phyloP scores from a whole-genome alignment of 2,329 filamentous ascomycete genomes.

The Trichophaea hybrida region DNA sequence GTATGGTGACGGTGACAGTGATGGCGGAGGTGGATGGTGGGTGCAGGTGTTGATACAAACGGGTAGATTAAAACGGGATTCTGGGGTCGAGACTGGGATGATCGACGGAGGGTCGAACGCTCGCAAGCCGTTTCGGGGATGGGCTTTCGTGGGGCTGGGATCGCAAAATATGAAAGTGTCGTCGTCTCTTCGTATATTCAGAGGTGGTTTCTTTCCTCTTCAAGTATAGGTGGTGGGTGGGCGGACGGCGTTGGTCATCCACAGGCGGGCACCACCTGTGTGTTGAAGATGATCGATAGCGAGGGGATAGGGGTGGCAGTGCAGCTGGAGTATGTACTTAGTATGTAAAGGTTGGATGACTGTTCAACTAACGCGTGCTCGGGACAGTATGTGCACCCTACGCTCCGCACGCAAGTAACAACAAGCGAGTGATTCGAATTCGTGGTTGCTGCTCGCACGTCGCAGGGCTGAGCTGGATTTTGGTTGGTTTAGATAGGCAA shows the following conservation, averaged over 20 bases:
- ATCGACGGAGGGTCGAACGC: slow-evolving; percentile 1
- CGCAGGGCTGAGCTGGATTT: no score
- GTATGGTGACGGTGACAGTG: background rate
- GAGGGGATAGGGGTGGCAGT: background rate
- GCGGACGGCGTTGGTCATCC: background rate
- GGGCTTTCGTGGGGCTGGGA: slow-evolving; percentile 1
- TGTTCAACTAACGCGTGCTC: background rate
- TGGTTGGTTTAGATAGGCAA: no score
- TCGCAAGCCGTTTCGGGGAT: background rate
- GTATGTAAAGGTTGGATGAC: background rate
- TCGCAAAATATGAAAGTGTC: background rate
- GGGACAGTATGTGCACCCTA: slow-evolving; percentile 18
- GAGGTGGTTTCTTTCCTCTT: background rate
- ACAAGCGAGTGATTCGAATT: slow-evolving; percentile 14
- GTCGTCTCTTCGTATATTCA: slow-evolving; percentile 4
- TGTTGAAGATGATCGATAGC: background rate
- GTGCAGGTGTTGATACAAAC: slow-evolving; percentile 1
- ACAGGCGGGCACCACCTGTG: background rate
- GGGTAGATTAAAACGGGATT: background rate
- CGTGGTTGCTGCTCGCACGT: no score
- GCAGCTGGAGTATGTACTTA: background rate
- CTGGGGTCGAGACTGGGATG: slow-evolving; percentile 2
- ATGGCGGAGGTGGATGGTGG: background rate
- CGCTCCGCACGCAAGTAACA: slow-evolving; percentile 9
- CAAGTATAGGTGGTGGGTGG: background rate